Percentiles rank a stretch among this genome's conserved stretches.
Conservation (phyloP, 331 rosid species). For the Malus hybrid region DNA sequence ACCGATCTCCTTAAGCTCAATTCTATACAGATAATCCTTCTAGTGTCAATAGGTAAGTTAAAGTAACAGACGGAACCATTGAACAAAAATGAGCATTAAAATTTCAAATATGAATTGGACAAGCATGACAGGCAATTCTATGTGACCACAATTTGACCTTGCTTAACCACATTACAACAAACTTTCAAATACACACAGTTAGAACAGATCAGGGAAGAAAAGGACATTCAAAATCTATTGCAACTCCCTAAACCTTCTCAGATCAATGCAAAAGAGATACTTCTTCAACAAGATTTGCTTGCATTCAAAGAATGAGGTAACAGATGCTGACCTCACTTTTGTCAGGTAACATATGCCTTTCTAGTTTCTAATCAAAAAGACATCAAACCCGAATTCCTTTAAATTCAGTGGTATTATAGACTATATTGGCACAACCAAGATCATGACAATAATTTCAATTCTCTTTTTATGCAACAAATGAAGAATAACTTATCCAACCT, state of each 20-base stretch:
- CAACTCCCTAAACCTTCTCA: not conserved
- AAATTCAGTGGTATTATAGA: not conserved
- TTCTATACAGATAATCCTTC: too few relatives aligned
- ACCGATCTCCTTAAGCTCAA: too few relatives aligned
- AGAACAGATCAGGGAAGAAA: not conserved
- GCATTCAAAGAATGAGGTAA: not conserved
- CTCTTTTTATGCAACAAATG: not conserved
- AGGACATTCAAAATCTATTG: not conserved
- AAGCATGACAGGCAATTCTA: not conserved
- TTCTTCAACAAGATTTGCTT: not conserved
- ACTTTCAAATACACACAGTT: not conserved
- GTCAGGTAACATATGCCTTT: not conserved
- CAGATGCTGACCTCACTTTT: conserved; percentile 3
- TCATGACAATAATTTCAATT: not conserved
- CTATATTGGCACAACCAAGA: not conserved
- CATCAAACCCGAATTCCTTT: not conserved
- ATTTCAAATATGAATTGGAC: not conserved
- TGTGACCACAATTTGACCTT: not conserved
- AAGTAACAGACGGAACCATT: not conserved
- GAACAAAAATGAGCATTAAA: not conserved
- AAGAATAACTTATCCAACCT: not conserved
- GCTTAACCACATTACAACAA: not conserved
- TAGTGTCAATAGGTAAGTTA: not conserved
- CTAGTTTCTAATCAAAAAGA: not conserved
- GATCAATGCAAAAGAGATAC: not conserved